These are phyloP conservation scores for Penicillium cosmopolitanum DNA, from an alignment of 495 filamentous ascomycete genomes.

Conservation along the genomic window DNA sequence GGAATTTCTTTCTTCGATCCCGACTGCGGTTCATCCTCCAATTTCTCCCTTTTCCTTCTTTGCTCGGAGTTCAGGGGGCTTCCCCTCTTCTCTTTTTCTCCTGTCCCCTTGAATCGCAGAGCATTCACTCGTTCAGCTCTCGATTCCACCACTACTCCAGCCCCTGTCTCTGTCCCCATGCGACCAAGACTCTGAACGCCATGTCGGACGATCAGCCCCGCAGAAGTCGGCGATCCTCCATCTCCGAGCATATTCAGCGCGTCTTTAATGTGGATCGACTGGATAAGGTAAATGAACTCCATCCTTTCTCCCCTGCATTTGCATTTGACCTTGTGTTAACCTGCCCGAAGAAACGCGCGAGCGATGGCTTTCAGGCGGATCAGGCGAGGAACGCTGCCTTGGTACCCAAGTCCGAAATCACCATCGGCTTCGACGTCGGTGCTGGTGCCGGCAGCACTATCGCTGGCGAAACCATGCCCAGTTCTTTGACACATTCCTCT, in stretches of 20 bases:
- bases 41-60: too few species aligned
- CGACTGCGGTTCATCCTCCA: conserved; percentile 4
- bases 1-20: conserved; percentile 16
- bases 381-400: conserved; percentile 5
- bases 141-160: conserved; percentile 13
- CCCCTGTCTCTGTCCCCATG: not conserved
- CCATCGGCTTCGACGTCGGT: conserved; percentile 5
- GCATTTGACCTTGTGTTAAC: too few species aligned
- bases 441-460: not conserved
- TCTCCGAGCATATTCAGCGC: conserved; percentile 43
- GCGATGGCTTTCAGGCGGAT: not conserved
- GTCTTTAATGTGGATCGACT: conserved; percentile 34
- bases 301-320: not conserved
- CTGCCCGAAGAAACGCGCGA: conserved; percentile 20
- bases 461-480: conserved; percentile 20
- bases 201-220: conserved; percentile 24
- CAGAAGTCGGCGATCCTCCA: conserved; percentile 37
- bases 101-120: not conserved
- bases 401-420: conserved; percentile 13
- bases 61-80: not conserved
- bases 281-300: conserved; percentile 24
- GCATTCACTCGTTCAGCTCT: conserved; percentile 3
- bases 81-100: conserved; percentile 1
- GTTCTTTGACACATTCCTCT: conserved; percentile 24
- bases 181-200: not conserved